Evolutionary conservation across 768 basidiomycete genomes (phyloP).

Genomic region (Postia placenta): DNA sequence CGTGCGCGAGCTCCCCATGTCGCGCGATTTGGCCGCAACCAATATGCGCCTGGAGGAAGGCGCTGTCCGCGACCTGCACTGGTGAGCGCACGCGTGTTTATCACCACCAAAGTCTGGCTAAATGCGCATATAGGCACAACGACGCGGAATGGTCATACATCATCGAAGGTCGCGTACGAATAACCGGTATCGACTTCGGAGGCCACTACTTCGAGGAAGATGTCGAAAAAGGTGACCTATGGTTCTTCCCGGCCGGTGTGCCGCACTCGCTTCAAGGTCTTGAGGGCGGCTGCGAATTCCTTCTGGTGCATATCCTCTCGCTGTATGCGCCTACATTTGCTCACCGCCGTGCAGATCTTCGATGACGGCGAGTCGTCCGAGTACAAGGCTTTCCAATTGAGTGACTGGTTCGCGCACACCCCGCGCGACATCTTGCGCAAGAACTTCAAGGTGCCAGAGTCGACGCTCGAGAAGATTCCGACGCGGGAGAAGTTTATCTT

Average conservation of each 20-base stretch:
- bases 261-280: conserved; percentile 49
- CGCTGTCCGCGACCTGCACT: conserved; percentile 31
- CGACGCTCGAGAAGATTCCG: conserved; percentile 39
- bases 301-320: conserved; percentile 28
- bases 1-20: conserved; percentile 3
- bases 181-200: conserved; percentile 39
- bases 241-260: conserved; percentile 43
- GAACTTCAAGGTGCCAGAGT: conserved; percentile 38
- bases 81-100: conserved; percentile 17
- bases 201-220: conserved; percentile 46
- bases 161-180: conserved; percentile 25
- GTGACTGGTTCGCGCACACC: conserved; percentile 50
- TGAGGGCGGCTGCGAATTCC: conserved; percentile 39
- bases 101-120: too few relatives aligned
- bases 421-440: conserved; percentile 50
- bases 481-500: conserved; percentile 16
- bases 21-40: conserved; percentile 16
- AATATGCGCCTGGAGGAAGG: conserved; percentile 33
- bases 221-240: conserved; percentile 22
- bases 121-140: conserved; percentile 17
- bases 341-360: conserved; percentile 38
- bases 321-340: background rate
- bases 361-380: conserved; percentile 46
- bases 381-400: conserved; percentile 47
- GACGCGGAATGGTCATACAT: conserved; percentile 27